Conservation (phyloP, 192 early-diverging fungal genomes). For the Coemansia sp. region DNA sequence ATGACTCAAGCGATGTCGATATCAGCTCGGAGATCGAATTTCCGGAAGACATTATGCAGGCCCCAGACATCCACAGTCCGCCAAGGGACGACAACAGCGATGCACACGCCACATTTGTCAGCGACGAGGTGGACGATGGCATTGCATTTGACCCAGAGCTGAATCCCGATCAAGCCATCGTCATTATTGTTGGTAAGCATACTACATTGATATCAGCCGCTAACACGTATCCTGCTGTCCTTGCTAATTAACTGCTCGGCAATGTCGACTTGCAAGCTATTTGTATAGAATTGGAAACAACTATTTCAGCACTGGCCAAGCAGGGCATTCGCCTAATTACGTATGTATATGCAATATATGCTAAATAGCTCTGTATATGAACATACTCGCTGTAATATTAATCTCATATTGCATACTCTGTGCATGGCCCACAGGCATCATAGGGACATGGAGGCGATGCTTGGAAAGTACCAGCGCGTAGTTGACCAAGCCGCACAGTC, state of each 20-base stretch:
- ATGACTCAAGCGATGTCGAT: constrained; percentile 32
- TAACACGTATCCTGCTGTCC: too few relatives aligned
- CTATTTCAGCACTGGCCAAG: constrained; percentile 5
- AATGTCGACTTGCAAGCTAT: neutral
- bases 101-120: neutral
- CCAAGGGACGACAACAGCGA: neutral
- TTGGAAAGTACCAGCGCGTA: constrained; percentile 5
- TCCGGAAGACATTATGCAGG: constrained; percentile 17
- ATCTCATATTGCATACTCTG: too few relatives aligned
- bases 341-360: neutral
- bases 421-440: too few relatives aligned
- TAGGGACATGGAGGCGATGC: constrained; percentile 39
- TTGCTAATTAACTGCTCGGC: too few relatives aligned
- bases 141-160: constrained; percentile 24
- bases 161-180: constrained; percentile 14
- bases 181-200: constrained; percentile 23
- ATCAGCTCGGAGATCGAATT: constrained; percentile 16
- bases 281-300: constrained; percentile 15
- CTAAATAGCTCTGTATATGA: neutral
- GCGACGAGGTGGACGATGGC: neutral
- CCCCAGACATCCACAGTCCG: neutral
- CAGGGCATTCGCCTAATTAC: constrained; percentile 8
- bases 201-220: too few relatives aligned
- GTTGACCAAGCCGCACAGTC: constrained; percentile 6
- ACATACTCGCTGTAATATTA: too few relatives aligned